phyloP scores from a whole-genome alignment of 495 filamentous ascomycete species.

The Neurospora sp. region DNA sequence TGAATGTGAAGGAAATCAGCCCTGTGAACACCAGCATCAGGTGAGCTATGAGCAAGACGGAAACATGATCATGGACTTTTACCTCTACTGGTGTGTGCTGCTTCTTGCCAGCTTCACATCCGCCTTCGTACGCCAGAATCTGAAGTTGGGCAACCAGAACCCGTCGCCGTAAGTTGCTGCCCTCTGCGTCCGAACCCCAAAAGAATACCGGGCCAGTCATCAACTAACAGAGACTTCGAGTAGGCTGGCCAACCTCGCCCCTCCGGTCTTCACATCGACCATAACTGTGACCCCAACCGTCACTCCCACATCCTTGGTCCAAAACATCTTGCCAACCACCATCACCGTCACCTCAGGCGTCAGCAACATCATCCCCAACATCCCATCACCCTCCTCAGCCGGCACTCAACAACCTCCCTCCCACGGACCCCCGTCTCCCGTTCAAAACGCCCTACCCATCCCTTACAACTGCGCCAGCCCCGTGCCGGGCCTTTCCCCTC shows the following conservation, averaged over 20 bases:
- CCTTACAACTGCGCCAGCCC: conserved; percentile 6
- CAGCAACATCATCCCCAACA: background rate
- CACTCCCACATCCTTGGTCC: background rate
- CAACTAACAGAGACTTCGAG: background rate
- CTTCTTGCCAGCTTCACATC: background rate
- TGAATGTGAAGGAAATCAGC: background rate
- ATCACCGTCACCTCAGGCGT: background rate
- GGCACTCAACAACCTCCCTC: background rate
- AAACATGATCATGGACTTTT: background rate
- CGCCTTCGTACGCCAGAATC: background rate
- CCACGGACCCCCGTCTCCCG: background rate
- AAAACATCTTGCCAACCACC: background rate
- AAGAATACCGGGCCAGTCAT: background rate
- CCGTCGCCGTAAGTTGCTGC: background rate
- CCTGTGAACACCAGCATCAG: background rate
- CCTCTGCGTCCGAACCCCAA: background rate
- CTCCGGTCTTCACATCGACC: background rate
- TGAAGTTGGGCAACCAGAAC: background rate
- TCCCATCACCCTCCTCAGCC: background rate
- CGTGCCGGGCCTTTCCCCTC: conserved; percentile 7
- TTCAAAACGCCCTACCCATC: background rate
- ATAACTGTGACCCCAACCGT: background rate
- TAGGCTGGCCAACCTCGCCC: background rate
- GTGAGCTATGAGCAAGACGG: background rate
- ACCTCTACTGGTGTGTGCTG: background rate